Evolutionary conservation across 2,329 filamentous ascomycete genomes (phyloP).

Genomic region (Hortaea werneckii): DNA sequence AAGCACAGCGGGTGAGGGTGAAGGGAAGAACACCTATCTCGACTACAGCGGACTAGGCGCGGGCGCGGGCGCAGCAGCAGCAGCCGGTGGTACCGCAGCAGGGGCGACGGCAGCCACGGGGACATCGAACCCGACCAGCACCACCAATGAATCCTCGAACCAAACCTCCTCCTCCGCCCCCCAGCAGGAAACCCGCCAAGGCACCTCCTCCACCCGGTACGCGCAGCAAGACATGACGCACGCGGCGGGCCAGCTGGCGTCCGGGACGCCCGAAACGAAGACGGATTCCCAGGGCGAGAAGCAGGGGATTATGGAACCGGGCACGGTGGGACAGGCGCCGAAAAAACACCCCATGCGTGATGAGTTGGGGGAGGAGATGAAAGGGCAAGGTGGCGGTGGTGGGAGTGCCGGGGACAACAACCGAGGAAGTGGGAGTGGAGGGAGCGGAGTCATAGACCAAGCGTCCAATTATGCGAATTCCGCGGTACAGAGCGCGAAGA

Average conservation of each 20-base stretch:
- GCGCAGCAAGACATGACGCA: slow-evolving; percentile 35
- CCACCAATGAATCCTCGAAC: no score
- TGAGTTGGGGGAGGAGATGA: slow-evolving; percentile 16
- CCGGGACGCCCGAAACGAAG: slow-evolving; percentile 34
- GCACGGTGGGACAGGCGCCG: slow-evolving; percentile 39
- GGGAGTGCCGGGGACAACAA: not conserved
- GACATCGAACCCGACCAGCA: no score
- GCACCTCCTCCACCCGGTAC: slow-evolving; percentile 33
- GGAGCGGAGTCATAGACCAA: slow-evolving; percentile 26
- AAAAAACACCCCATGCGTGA: slow-evolving; percentile 33
- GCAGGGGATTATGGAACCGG: slow-evolving; percentile 37
- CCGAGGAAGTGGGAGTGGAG: not conserved
- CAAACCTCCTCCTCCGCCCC: no score
- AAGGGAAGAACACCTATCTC: no score
- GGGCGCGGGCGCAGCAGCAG: no score
- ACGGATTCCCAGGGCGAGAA: slow-evolving; percentile 36
- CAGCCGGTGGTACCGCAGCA: no score
- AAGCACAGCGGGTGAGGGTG: not conserved
- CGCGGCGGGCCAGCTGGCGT: slow-evolving; percentile 31
- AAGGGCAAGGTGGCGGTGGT: slow-evolving; percentile 10
- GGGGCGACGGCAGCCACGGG: no score
- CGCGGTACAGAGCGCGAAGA: slow-evolving; percentile 18
- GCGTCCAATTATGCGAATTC: slow-evolving; percentile 30
- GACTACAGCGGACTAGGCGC: no score
- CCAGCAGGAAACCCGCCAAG: slow-evolving; percentile 22